Base-by-base conservation (phyloP, 2,329 filamentous ascomycete genomes). In the Diplocarpon mali region DNA sequence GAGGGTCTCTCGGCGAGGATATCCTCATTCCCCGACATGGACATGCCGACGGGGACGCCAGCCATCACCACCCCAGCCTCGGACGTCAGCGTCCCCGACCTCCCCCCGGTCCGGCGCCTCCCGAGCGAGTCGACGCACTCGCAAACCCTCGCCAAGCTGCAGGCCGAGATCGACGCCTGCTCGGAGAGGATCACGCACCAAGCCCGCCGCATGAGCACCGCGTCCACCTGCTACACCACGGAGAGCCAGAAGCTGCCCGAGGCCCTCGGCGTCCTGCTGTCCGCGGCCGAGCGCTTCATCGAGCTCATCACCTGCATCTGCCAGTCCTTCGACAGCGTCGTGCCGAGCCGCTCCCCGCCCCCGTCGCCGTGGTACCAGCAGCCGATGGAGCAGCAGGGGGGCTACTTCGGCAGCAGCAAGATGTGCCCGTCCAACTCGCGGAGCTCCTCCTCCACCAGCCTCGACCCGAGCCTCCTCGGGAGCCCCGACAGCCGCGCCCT, bases 11-110 rank as follows among this genome's bases (percentile, higher is more conserved):
- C 44, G 11, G 28, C 45, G 9, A 35, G 40, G 12, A 47, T 47
- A n/a, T 42, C 45, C n/a, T 43, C 45, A 5, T 47, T 47, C 35
- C 45, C 35, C 17, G 45, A 47, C 9, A 47, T 47, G 35, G 45
- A 47, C 24, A 43, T 47, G 45, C 45, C 45, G 13, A 39, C 20
- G 9, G 34, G 42, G 9, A 43, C 40, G 10, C 40, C 45, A 14
- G 28, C 40, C 15, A 36, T 47, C 31, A 47, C 40, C n/a, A 28
- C 38, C 15, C n/a, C 37, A 17, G 32, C 34, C 17, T 46, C 44
- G 10, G 40, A 47, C 14, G 15, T n/a, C 28, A 36, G 30, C 24
- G 36, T 39, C 24, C 45, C 45, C 24, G 31, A 47, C n/a, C 31
- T 40, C 20, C 35, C 29, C 11, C 32, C 36, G 14, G 20, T 28